Conservation (phyloP, 2,329 filamentous ascomycete species). For the Teratosphaeriaceae sp. region DNA sequence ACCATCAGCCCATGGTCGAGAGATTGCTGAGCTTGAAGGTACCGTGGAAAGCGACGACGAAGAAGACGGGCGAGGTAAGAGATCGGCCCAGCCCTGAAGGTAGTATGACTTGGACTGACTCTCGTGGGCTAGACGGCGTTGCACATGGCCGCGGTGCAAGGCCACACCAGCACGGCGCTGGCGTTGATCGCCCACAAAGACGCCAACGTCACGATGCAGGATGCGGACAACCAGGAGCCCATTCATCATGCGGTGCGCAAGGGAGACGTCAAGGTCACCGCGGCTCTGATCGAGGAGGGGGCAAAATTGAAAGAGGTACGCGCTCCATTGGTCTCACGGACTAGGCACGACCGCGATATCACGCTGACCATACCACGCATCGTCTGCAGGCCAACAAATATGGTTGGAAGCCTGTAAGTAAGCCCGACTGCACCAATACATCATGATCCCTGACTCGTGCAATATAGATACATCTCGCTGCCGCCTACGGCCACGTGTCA, state of each 20-base stretch:
- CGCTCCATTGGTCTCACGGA: no score
- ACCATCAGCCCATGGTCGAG: conserved; percentile 13
- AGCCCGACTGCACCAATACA: no score
- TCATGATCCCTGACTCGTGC: neutral
- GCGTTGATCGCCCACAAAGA: conserved; percentile 12
- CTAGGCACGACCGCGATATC: no score
- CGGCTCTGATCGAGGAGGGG: conserved; percentile 10
- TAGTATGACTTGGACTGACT: no score
- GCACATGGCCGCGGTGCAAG: conserved; percentile 11
- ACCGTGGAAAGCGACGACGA: conserved; percentile 13
- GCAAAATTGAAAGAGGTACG: conserved; percentile 13
- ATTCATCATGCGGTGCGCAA: conserved; percentile 15
- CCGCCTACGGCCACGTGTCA: conserved; percentile 13
- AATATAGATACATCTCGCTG: conserved; percentile 11
- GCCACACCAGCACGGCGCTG: conserved; percentile 7
- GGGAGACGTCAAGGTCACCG: conserved; percentile 10
- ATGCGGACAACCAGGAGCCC: conserved; percentile 13
- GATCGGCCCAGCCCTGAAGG: no score
- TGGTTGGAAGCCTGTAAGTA: no score
- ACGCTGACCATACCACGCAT: no score
- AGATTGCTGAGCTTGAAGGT: conserved; percentile 10
- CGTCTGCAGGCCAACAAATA: no score
- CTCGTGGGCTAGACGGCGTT: no score
- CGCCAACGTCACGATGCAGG: conserved; percentile 11
- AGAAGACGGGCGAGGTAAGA: conserved; percentile 11